Evolutionary conservation across 768 basidiomycete genomes (phyloP).

Genomic region (Kwoniella heveanensis): DNA sequence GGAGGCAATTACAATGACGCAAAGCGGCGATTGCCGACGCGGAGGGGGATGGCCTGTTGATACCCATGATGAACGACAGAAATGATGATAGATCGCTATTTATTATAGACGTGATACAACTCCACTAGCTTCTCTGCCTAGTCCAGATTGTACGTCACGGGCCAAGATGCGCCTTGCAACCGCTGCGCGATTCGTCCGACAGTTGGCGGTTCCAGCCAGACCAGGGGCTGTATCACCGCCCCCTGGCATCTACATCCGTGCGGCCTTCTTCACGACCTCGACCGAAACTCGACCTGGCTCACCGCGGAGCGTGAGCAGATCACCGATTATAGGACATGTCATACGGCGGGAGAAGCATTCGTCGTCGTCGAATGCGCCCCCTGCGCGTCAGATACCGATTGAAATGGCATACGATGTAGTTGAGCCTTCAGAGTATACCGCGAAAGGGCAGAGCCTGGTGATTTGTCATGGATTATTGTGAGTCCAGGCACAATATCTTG

Average conservation of each 20-base stretch:
- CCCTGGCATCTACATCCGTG: not conserved
- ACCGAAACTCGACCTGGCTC: not conserved
- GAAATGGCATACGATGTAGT: conserved; percentile 45
- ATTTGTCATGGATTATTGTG: conserved; percentile 55
- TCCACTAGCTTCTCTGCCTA: too few relatives aligned
- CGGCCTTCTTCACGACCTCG: not conserved
- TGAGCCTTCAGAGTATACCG: conserved; percentile 22
- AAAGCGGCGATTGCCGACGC: not conserved
- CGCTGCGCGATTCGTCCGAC: not conserved
- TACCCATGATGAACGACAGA: too few relatives aligned
- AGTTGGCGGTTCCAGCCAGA: not conserved
- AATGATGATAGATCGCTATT: too few relatives aligned
- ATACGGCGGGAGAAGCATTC: not conserved
- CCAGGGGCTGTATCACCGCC: not conserved
- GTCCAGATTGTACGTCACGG: too few relatives aligned
- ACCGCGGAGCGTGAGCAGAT: not conserved
- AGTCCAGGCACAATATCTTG: conserved; percentile 21
- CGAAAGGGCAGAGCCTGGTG: conserved; percentile 44
- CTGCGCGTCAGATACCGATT: conserved; percentile 25
- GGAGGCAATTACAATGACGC: not conserved
- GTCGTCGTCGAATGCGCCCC: not conserved
- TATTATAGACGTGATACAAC: too few relatives aligned
- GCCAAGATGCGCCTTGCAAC: not conserved
- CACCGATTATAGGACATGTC: not conserved
- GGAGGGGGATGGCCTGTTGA: too few relatives aligned